A percentile compares a stretch with the other conserved stretches of the same genome.
phyloP scores from a whole-genome alignment of 2,329 filamentous ascomycete genomes.

The Phyllachora maydis region DNA sequence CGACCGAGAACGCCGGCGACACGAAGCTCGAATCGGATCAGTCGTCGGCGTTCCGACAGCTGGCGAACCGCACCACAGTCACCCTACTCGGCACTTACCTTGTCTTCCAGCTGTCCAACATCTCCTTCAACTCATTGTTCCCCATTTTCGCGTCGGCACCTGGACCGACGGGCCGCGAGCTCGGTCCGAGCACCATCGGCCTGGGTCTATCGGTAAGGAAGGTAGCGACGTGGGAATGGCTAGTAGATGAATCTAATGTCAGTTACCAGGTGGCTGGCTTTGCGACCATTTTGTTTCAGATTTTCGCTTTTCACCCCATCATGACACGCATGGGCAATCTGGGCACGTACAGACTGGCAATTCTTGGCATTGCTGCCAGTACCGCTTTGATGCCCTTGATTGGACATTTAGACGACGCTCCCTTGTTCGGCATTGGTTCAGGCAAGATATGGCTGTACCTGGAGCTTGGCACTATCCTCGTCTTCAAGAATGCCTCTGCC shows the following conservation, averaged over 20 bases:
- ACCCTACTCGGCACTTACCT: conserved; percentile 70
- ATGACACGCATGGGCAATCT: conserved; percentile 69
- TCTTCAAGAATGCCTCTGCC: conserved; percentile 77
- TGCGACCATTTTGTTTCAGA: conserved; percentile 77
- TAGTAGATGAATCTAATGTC: too few species aligned
- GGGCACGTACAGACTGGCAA: conserved; percentile 57
- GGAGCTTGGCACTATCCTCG: conserved; percentile 60
- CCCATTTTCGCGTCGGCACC: conserved; percentile 72
- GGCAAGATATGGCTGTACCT: conserved; percentile 54
- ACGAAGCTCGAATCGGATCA: conserved; percentile 26
- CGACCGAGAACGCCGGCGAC: conserved; percentile 12
- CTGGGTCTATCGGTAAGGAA: conserved; percentile 62
- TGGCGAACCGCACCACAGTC: conserved; percentile 66
- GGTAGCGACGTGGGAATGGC: too few species aligned
- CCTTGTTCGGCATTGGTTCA: conserved; percentile 33
- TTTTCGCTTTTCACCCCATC: conserved; percentile 62
- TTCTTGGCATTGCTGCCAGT: conserved; percentile 62
- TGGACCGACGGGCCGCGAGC: conserved; percentile 53
- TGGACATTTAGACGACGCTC: conserved; percentile 46
- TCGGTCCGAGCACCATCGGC: conserved; percentile 66
- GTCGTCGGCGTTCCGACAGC: conserved; percentile 22
- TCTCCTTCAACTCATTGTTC: conserved; percentile 87
- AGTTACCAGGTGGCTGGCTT: conserved; percentile 70
- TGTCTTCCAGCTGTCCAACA: conserved; percentile 84
- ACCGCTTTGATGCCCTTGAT: conserved; percentile 84